Base-by-base conservation (phyloP, 2,329 filamentous ascomycete genomes). In the Diaporthe nobilis region DNA sequence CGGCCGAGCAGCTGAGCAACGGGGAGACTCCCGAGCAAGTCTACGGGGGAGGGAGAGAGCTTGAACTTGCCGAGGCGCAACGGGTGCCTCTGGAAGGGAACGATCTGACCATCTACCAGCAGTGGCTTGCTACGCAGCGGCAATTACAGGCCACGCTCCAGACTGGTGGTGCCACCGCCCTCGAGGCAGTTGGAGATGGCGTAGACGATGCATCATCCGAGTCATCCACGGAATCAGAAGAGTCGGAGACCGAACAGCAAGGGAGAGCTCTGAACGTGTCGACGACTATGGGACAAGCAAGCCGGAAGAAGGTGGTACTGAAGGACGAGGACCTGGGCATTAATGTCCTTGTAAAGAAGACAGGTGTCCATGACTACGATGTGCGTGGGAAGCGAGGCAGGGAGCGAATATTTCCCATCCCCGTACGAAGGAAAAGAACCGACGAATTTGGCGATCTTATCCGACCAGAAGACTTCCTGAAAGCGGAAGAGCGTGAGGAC, bases 391-490 rank as follows among this genome's bases (percentile, higher is more conserved):
- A 98, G 83, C 97, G 95, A 82, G 97, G 97, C 4, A 91, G 96
- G 73, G 97, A 99, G 82, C 93, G 95, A 77, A 94, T 98, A 86
- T 98, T 98, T 82, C 97, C 97, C 0, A 93, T 97, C 72, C 91
- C 96, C 1, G 91, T 96, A 34, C 92, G 95, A 71, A 90, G 94
- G 80, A 94, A 92, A 82, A 92, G 95, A 70, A 91, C 90, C 42
- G 97, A 73, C 81, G 96, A 98, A 78, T 99, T 97, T 84, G 97
- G 97, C 75, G 97, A 99, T 78, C 86, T 97, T 22, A 98, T 99
- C 79, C 92, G 95, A 72, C 94, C 96, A 0, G 97, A 98, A 83
- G 97, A 99, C 78, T 99, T 96, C 82, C 89, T 98, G 1, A 91
- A 96, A 75, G 96, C 96, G 0, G 97, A 99, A 82, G 97, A 98